phyloP scores from a whole-genome alignment of 1,284 basidiomycete species.

The Vanrija pseudolonga region DNA sequence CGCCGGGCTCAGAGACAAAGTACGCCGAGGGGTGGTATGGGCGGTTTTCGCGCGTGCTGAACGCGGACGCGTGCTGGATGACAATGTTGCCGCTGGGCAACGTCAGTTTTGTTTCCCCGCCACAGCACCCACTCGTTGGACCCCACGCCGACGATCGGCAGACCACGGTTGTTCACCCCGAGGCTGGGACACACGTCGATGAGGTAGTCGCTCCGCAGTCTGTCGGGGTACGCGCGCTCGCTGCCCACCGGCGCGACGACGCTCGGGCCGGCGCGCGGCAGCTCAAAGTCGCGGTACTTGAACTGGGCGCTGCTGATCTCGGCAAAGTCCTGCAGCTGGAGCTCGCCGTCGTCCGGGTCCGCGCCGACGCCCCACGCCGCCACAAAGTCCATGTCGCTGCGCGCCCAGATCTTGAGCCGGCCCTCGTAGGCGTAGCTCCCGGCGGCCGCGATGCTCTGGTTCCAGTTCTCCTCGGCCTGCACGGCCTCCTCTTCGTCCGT shows the following conservation, averaged over 20 bases:
- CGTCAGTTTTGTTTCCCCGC: background rate
- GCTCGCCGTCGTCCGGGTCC: slow-evolving; percentile 28
- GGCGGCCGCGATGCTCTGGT: slow-evolving; percentile 43
- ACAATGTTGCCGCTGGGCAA: slow-evolving; percentile 46
- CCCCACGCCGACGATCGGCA: slow-evolving; percentile 39
- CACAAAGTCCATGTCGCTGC: slow-evolving; percentile 49
- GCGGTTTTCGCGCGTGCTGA: slow-evolving; percentile 2
- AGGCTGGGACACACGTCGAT: slow-evolving; percentile 43
- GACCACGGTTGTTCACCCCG: slow-evolving; percentile 36
- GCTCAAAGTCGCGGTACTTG: slow-evolving; percentile 32
- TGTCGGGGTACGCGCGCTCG: slow-evolving; percentile 27
- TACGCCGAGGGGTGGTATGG: slow-evolving; percentile 40
- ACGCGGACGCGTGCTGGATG: slow-evolving; percentile 32
- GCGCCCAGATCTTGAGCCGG: slow-evolving; percentile 44
- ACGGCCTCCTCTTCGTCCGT: slow-evolving; percentile 53
- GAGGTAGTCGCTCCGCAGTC: slow-evolving; percentile 40
- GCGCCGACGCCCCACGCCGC: slow-evolving; percentile 35
- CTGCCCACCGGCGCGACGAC: slow-evolving; percentile 29
- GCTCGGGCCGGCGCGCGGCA: slow-evolving; percentile 21
- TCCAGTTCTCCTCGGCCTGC: slow-evolving; percentile 46
- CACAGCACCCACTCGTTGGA: slow-evolving; percentile 43
- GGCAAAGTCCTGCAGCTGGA: slow-evolving; percentile 31
- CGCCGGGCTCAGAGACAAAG: slow-evolving; percentile 35
- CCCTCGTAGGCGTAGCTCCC: slow-evolving; percentile 28
- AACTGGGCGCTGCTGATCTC: slow-evolving; percentile 30